Evolutionary conservation across 1,139 yeast genomes (phyloP), one percentile per base, ranked within the genome.

Genomic region (Chernovozyma sophiae-reginae): DNA sequence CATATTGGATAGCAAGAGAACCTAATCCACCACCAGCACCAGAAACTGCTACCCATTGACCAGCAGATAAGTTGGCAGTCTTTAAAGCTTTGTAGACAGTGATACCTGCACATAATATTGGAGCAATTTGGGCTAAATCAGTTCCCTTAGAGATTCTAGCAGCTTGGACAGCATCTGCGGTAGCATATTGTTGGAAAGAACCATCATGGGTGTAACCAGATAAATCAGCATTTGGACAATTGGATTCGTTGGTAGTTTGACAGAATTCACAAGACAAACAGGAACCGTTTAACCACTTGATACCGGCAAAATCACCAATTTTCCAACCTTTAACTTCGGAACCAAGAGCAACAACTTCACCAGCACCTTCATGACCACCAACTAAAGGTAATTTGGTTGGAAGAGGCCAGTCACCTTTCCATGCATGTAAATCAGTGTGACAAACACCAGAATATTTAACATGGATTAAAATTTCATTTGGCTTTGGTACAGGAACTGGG

Each of bases 361-460:
- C 90, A 29, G 87, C 87, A 67, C 92, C 92, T 65, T 82, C 90
- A 58, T 82, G 90, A 53, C 90, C 90, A 52, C 89, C 89, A 32
- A 83, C 86, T 46, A 82, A 67, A 26, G 89, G 87, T 47, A 81
- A 69, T 58, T 81, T 81, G 45, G 77, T 71, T 37, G 56, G 71
- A 50, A 79, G 63, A 42, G 87, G 87, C 87, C 87, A 80, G 57
- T 81, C 87, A 56, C 87, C 87, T 54, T 79, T 76, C 86, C 86
- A 81, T 32, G 86, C 89, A 60, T 81, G 89, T 53, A 81, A 71
- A 57, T 81, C 89, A 33, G 87, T 81, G 65, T 81, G 89, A 58
- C 89, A 81, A 34, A 81, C 89, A 62, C 89, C 89, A 10, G 87
- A 81, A 65, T 79, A 81, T 60, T 79, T 78, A 53, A 81, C 77